Evolutionary conservation across 2,329 filamentous ascomycete genomes (phyloP), one percentile per base, ranked within the genome.

Genomic region (Arthroderma sp.): DNA sequence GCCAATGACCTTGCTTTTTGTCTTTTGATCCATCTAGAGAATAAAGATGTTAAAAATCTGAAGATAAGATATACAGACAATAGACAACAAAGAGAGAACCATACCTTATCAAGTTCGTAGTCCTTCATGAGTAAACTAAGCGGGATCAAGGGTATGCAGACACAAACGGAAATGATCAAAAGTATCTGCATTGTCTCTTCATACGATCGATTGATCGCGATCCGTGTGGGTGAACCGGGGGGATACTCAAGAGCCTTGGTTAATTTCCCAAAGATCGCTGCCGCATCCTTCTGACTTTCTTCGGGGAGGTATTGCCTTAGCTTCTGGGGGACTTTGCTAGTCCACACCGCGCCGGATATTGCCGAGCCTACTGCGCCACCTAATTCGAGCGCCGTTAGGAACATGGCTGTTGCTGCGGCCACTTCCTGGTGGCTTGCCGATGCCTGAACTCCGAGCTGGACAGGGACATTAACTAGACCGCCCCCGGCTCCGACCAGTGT

Each of bases 331-430:
- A 83, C 74, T 1, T 73, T 70, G 48, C 72, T 69, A 0, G 73
- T 76, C 79, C 79, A 84, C 49, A 84, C 75, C 6, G 78, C 78
- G 0, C 71, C 72, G 1, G 79, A 72, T 40, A 83, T 70, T 5
- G 78, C 72, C 2, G 67, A 69, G 1, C 78, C 78, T 4, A 80
- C 63, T 1, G 77, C 75, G 15, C 70, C 71, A 36, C 78, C 80
- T 47, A 82, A 70, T 48, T 72, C 73, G 50, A 74, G 69, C 32
- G 78, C 75, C 4, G 83, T 70, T 15, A 74, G 69, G 45, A 77
- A 69, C 46, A 83, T 65, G 7, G 78, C 75, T n/a, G 80, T 69
- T 29, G 76, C 70, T 10, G 73, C 71, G 27, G 78, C 74, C 4
- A 82, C 67, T 54, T 80, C 70, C 52, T 78, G 70, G 51, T 81